Conservation (phyloP, 2,329 filamentous ascomycete species). For the Monilinia polystroma region DNA sequence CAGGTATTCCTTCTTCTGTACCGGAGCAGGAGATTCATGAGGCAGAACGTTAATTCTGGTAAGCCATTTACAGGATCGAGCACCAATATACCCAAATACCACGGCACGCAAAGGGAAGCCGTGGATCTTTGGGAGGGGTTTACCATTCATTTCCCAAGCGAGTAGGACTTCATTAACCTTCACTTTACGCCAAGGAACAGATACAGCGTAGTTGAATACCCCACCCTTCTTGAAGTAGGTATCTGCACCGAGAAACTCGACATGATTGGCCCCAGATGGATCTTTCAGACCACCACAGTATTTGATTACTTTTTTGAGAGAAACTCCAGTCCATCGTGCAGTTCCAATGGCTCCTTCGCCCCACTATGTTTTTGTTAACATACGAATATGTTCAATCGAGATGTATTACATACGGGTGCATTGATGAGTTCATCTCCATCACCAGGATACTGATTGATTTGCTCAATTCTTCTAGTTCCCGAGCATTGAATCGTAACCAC, state of each 20-base stretch:
- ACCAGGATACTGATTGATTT: slow-evolving; percentile 63
- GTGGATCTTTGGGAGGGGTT: slow-evolving; percentile 61
- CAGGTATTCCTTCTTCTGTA: slow-evolving; percentile 64
- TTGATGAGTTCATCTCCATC: slow-evolving; percentile 62
- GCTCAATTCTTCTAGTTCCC: slow-evolving; percentile 67
- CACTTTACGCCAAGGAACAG: slow-evolving; percentile 66
- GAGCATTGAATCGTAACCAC: slow-evolving; percentile 65
- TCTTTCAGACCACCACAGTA: slow-evolving; percentile 59
- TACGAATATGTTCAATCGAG: too few relatives aligned
- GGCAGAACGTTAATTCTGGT: slow-evolving; percentile 61
- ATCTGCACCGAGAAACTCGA: slow-evolving; percentile 69
- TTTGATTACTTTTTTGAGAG: slow-evolving; percentile 68
- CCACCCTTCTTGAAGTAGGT: slow-evolving; percentile 68
- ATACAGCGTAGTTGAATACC: slow-evolving; percentile 65
- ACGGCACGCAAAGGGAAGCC: slow-evolving; percentile 63
- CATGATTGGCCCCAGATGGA: slow-evolving; percentile 53
- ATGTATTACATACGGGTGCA: slow-evolving; percentile 36
- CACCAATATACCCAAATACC: slow-evolving; percentile 65
- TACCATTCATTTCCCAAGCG: slow-evolving; percentile 67
- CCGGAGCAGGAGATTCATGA: slow-evolving; percentile 54
- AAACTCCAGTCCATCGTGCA: slow-evolving; percentile 61
- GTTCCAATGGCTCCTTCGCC: slow-evolving; percentile 68
- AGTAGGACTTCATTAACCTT: slow-evolving; percentile 64
- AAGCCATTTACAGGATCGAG: slow-evolving; percentile 68
- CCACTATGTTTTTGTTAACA: slow-evolving; percentile 45